Evolutionary conservation across 331 rosid species (phyloP).

Genomic region (Phaseolus coccineus): DNA sequence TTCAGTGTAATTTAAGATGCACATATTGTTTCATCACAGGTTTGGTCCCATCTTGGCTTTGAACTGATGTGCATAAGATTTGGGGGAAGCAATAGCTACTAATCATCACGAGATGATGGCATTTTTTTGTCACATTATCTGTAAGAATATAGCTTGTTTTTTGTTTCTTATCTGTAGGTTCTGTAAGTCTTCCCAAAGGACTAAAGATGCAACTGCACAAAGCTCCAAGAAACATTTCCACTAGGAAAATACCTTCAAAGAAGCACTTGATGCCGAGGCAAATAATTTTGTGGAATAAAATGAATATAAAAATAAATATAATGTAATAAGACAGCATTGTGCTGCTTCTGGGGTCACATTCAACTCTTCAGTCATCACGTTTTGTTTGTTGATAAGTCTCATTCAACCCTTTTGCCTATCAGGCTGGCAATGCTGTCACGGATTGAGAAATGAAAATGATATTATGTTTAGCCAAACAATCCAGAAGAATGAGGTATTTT

Average conservation of each 20-base stretch:
- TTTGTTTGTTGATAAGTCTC: constrained; percentile 66
- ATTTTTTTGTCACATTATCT: constrained; percentile 65
- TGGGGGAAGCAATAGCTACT: constrained; percentile 61
- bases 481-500: constrained; percentile 33
- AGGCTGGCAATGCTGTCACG: constrained; percentile 27
- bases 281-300: constrained; percentile 22
- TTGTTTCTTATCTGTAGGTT: constrained; percentile 44
- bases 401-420: constrained; percentile 39
- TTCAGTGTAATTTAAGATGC: constrained; percentile 17
- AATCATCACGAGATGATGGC: constrained; percentile 76
- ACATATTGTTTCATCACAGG: neutral
- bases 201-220: constrained; percentile 40
- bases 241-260: constrained; percentile 29
- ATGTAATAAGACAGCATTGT: constrained; percentile 9
- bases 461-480: constrained; percentile 24
- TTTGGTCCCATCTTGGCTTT: constrained; percentile 55
- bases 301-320: neutral
- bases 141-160: constrained; percentile 54
- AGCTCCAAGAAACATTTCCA: constrained; percentile 54
- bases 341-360: constrained; percentile 65
- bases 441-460: constrained; percentile 33
- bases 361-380: constrained; percentile 58
- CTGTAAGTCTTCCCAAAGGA: constrained; percentile 36
- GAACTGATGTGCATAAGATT: constrained; percentile 40
- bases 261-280: constrained; percentile 23